Conservation (phyloP, 306 rosid species). For the Sechiopsis laciniata region DNA sequence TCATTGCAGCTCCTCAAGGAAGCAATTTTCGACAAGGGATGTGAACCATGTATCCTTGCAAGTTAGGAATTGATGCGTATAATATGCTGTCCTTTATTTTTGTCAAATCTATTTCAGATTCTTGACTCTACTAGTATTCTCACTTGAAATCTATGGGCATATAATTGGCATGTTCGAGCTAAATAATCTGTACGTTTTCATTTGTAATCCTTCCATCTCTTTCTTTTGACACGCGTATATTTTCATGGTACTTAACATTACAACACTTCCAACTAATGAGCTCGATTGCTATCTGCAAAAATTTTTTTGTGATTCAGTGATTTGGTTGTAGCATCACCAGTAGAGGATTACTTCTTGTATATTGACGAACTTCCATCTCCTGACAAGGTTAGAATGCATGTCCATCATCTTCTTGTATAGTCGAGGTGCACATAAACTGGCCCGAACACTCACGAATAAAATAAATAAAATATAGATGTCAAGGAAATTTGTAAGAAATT, state of each 20-base stretch:
- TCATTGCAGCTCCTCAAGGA: slow-evolving; percentile 76
- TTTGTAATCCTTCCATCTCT: slow-evolving; percentile 1
- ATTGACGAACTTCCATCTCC: slow-evolving; percentile 59
- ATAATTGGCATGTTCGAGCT: slow-evolving; percentile 97
- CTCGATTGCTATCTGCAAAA: neutral
- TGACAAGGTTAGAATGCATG: slow-evolving; percentile 51
- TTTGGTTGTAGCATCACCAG: slow-evolving; percentile 91
- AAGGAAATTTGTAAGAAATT: no score
- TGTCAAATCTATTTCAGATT: slow-evolving; percentile 25
- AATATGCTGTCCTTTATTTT: slow-evolving; percentile 26
- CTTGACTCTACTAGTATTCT: slow-evolving; percentile 75
- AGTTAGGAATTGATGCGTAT: slow-evolving; percentile 24
- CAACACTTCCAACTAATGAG: neutral
- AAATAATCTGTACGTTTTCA: slow-evolving; percentile 73
- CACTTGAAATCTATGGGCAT: slow-evolving; percentile 85
- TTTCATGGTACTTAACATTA: neutral
- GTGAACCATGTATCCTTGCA: slow-evolving; percentile 82
- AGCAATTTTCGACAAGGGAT: slow-evolving; percentile 75
- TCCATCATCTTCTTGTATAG: no score
- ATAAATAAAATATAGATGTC: no score
- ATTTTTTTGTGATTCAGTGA: slow-evolving; percentile 47
- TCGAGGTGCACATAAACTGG: no score
- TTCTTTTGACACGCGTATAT: neutral
- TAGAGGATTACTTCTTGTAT: slow-evolving; percentile 87
- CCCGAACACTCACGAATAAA: no score